Base-by-base conservation (phyloP, 2,329 filamentous ascomycete species). In the Exophiala oligosperma region DNA sequence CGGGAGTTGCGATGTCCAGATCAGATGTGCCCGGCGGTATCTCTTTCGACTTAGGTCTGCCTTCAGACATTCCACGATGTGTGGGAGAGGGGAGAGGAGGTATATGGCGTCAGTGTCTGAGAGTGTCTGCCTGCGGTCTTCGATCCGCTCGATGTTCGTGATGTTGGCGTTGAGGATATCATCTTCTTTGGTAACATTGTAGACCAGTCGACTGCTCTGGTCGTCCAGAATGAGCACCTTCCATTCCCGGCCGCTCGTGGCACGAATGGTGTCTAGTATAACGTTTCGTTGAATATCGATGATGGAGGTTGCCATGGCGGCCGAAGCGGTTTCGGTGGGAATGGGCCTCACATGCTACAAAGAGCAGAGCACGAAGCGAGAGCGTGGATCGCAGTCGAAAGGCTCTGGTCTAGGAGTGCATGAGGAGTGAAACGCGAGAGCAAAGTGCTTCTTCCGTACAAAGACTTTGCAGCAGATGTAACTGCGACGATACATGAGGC, bases 91-190 rank as follows among this genome's bases (percentile, higher is more conserved):
- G 0, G 92, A 89, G 57, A 99, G 82, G 60, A 99, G 81, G 77
- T 97, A 99, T 65, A 99, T 86, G 68, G 92, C 94, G 74, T 97
- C 94, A 86, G 96, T 96, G 67, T 91, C 89, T 56, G 87, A 86
- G 72, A 96, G 96, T 71, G 84, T 81, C 49, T 89, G 87, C 71
- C 94, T 86, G 68, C 86, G 87, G 62, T 94, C 86, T 79, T 97
- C 92, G 76, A 99, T 95, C 70, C 85, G 85, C 80, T 97, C 93
- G 74, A 99, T 93, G 76, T 96, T 96, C 66, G 92, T 93, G 75
- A 99, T 90, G 73, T 96, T 96, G 76, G 92, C 86, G 73, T 96
- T 95, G 76, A 99, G 88, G 66, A 99, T 95, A 70, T 97, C 91
- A 84, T 99, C 93, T 79, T 97, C 90, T 70, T 91, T 93, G 72